Base-by-base conservation (phyloP, 164 flowering plant genomes). In the Berberis thunbergii region DNA sequence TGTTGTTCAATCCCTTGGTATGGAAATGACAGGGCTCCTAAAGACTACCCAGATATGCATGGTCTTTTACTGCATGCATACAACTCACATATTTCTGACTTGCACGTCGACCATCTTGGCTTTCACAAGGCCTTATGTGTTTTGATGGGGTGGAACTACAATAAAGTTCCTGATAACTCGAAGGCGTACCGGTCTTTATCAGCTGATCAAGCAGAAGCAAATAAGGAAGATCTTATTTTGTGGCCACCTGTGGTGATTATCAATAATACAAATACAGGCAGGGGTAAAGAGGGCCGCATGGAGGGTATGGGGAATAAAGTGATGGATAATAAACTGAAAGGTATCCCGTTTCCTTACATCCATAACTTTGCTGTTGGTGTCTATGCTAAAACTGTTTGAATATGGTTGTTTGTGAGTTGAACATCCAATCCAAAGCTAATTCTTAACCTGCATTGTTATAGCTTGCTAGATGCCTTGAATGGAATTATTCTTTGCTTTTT, bases 221-320 rank as follows among this genome's bases (percentile, higher is more conserved):
- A 83, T 64, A 84, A 68, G 79, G 90, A 87, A 57, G 96, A 94
- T 81, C 79, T 88, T 62, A 82, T 94, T 56, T 70, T 94, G 74
- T 94, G 99, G 99, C 99, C 99, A 6, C 99, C 99, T 64, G 2
- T 75, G 56, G 97, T 94, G 65, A 81, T 94, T 58, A 77, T 94
- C 70, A 95, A 87, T 73, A 94, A 94, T 64, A 91, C 97, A 60
- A 63, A 69, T 62, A 79, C 91, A 38, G 97, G 99, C 57, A 88
- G 82, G 80, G 75, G 81, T 77, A 86, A 76, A 77, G 97, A 89
- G 54, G 99, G 96, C 49, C 96, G 88, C 66, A 75, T 83, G 83
- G 99, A 95, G 74, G 97, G 99, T 66, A 73, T 85, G 78, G 99
- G 99, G 70, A 95, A 85, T 86, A 89, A 78, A 71, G 73, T 74